phyloP scores from a whole-genome alignment of 805 yeast species.

The Ogataea salicorniae region DNA sequence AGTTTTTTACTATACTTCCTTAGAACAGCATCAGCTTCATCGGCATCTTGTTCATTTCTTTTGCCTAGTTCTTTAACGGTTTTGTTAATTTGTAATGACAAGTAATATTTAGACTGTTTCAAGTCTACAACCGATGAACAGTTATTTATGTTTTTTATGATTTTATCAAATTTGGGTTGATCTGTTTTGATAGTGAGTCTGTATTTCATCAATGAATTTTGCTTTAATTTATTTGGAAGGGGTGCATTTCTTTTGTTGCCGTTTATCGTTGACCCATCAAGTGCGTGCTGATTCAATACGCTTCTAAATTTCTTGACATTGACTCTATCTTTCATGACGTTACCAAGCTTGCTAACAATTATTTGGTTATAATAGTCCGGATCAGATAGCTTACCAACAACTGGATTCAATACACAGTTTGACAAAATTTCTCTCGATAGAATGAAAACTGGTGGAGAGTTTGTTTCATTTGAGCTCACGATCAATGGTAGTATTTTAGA shows the following conservation, averaged over 20 bases:
- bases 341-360: conserved; percentile 55
- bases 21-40: conserved; percentile 4
- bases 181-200: conserved; percentile 36
- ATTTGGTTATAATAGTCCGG: conserved; percentile 73
- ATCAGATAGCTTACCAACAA: conserved; percentile 49
- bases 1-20: conserved; percentile 18
- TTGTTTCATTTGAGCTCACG: conserved; percentile 40
- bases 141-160: conserved; percentile 31
- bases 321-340: conserved; percentile 62
- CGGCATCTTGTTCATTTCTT: conserved; percentile 7
- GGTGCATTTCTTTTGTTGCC: neutral
- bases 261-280: conserved; percentile 6
- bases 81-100: conserved; percentile 43
- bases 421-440: conserved; percentile 62
- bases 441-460: conserved; percentile 42
- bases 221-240: neutral
- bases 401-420: conserved; percentile 50
- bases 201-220: conserved; percentile 25
- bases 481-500: conserved; percentile 43
- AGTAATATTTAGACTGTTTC: conserved; percentile 42
- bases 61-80: conserved; percentile 30
- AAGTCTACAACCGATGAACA: conserved; percentile 38
- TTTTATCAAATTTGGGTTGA: conserved; percentile 21
- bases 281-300: conserved; percentile 62
- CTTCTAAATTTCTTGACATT: conserved; percentile 70